Evolutionary conservation across 305 asterid genomes (phyloP).

Genomic region (Fraxinus sp.): DNA sequence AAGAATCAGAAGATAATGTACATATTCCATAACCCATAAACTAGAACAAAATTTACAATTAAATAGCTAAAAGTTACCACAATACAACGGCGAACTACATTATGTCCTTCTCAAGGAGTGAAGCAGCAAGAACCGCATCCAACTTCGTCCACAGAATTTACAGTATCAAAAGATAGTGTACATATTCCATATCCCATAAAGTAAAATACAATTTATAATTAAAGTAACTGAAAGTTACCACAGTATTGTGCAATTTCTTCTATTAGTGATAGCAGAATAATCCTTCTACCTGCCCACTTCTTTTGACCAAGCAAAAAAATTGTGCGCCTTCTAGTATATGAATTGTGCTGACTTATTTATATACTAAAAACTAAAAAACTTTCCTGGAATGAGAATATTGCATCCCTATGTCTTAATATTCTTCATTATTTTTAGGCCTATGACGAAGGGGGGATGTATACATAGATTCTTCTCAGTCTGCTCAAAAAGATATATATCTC

Average conservation of each 20-base stretch:
- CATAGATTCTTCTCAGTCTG: background rate
- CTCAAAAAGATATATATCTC: background rate
- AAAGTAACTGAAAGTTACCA: background rate
- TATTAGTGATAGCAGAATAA: conserved; percentile 27
- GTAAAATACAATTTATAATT: background rate
- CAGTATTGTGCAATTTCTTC: conserved; percentile 1
- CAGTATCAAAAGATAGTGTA: background rate
- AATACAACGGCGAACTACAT: background rate
- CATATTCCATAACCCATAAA: background rate
- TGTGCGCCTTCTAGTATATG: background rate
- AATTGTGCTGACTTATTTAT: background rate
- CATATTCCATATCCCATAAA: background rate
- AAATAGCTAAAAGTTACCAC: background rate
- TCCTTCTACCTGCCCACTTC: conserved; percentile 31
- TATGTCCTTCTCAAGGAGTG: background rate
- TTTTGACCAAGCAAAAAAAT: conserved; percentile 36
- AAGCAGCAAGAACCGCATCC: background rate
- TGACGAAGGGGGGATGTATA: background rate
- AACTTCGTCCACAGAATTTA: background rate
- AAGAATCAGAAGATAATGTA: background rate
- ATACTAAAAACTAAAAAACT: background rate
- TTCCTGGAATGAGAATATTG: background rate
- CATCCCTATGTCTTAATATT: background rate
- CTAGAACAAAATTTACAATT: background rate
- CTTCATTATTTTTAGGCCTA: background rate